Evolutionary conservation across 306 rosid species (phyloP).

Genomic region (Echinosophora koreensis): DNA sequence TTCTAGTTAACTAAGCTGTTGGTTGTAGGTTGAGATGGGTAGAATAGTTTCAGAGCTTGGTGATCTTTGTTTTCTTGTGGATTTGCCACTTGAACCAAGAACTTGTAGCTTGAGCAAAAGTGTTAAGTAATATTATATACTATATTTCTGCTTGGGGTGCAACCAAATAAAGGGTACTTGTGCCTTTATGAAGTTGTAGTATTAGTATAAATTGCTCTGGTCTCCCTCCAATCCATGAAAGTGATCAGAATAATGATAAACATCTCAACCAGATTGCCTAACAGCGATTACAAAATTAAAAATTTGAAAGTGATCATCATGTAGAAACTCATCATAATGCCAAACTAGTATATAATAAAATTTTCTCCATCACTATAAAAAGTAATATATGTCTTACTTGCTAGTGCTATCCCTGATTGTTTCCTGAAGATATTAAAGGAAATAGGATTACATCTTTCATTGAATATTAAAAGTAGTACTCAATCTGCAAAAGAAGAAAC

Average conservation of each 20-base stretch:
- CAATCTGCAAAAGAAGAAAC: conserved; percentile 24
- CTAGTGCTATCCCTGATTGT: neutral
- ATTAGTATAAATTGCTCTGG: neutral
- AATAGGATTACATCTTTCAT: conserved; percentile 14
- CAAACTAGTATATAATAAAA: neutral
- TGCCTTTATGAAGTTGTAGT: neutral
- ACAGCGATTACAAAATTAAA: neutral
- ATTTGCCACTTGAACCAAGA: neutral
- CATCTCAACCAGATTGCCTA: neutral
- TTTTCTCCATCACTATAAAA: neutral
- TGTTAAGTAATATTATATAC: neutral
- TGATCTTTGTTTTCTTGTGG: neutral
- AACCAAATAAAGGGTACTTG: neutral
- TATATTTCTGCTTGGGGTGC: neutral
- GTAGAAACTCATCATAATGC: neutral
- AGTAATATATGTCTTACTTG: neutral
- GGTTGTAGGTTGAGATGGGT: neutral
- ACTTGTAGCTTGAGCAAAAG: neutral
- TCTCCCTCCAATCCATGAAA: too few relatives aligned
- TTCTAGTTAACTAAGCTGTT: neutral
- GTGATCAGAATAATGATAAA: neutral
- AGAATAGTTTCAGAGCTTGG: neutral
- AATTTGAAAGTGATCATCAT: conserved; percentile 17
- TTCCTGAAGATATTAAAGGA: conserved; percentile 7
- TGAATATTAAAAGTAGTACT: neutral